Evolutionary conservation across 2,329 filamentous ascomycete species (phyloP), one percentile per base, ranked within the genome.

Genomic region (Graphilbum fragrans): DNA sequence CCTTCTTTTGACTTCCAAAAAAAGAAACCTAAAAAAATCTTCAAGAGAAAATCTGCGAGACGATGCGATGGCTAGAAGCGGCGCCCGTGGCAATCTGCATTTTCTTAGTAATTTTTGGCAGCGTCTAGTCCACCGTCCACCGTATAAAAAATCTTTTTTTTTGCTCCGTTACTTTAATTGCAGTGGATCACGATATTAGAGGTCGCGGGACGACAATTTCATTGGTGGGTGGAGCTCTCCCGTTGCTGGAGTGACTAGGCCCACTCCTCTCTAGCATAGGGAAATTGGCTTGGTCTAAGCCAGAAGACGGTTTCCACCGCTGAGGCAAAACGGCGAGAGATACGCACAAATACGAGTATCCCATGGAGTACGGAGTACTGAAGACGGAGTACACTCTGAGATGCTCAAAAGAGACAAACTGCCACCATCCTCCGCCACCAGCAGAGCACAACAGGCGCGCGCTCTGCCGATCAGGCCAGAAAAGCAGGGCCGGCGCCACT

Each of bases 201-300:
- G 44, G 29, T 46, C 45, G 43, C 47, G 43, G 44, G 43, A 47
- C 44, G 42, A 43, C 35, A 48, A 45, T 50, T 48, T 48, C 39
- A 48, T 42, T 48, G 37, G 39, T 23, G 35, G 43, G 41, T 48
- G 44, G 46, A 36, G 22, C 38, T 37, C 17, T 41, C 31, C 41
- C 43, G 37, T 45, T 45, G 39, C 41, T 40, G 17, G 32, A 40
- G 20, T n/a, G 27, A 37, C 19, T 29, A 7, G 31, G 20, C 18
- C 36, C 40, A 38, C 41, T 37, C 16, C 18, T 14, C 20, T 11
- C 35, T 23, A 11, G 5, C 3, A 21, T 31, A 12, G 6, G 23
- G 18, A 31, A 27, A 18, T 31, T 38, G n/a, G 8, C 19, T 5
- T 31, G 6, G 25, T 27, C 7, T 27, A 12, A 12, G 32, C 32